Conservation (phyloP, 192 early-diverging fungal genomes). For the Backusella morwellensis region DNA sequence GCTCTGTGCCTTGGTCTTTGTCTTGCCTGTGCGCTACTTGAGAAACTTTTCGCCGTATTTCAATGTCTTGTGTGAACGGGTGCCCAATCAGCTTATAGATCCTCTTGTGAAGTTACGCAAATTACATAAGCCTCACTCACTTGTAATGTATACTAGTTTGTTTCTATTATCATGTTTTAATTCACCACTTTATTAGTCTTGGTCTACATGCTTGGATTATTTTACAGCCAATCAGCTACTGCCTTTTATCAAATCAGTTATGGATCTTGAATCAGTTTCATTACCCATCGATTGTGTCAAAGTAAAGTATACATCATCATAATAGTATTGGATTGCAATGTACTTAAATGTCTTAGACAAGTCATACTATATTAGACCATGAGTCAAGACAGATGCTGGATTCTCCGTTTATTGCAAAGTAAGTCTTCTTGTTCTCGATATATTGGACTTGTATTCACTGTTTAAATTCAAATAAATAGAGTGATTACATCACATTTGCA, state of each 20-base stretch:
- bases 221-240: conserved; percentile 43
- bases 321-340: too few relatives aligned
- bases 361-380: conserved; percentile 48
- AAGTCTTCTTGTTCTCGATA: neutral
- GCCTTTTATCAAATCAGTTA: conserved; percentile 49
- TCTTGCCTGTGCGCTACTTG: conserved; percentile 48
- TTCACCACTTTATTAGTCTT: conserved; percentile 9
- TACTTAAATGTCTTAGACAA: conserved; percentile 32
- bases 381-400: conserved; percentile 34
- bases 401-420: conserved; percentile 21
- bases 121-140: conserved; percentile 28
- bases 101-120: conserved; percentile 30
- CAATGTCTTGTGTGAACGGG: conserved; percentile 42
- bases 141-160: conserved; percentile 10
- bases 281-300: conserved; percentile 50
- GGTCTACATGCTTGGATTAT: conserved; percentile 38
- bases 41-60: conserved; percentile 50
- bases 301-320: conserved; percentile 17
- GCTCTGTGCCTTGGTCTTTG: conserved; percentile 44
- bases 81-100: conserved; percentile 44
- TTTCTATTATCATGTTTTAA: neutral
- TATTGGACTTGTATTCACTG: neutral
- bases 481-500: conserved; percentile 53
- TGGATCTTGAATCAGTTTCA: conserved; percentile 52
- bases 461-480: conserved; percentile 14